A percentile compares a stretch with the other conserved stretches of the same genome.
Evolutionary conservation across 768 basidiomycete species (phyloP).

Genomic region (Lactarius trivialis): DNA sequence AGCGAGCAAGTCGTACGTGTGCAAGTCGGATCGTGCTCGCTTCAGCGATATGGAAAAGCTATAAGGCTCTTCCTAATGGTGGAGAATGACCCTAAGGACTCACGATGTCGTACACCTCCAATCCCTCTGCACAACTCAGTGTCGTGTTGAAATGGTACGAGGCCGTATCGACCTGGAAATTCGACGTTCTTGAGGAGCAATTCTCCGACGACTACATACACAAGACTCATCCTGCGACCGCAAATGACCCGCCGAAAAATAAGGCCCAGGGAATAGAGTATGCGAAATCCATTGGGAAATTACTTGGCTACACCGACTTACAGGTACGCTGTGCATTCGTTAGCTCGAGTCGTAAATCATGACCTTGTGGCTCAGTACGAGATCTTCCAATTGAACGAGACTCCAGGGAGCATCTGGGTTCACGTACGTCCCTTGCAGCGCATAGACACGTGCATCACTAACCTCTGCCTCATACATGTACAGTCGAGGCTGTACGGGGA

Average conservation of each 20-base stretch:
- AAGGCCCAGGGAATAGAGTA: constrained; percentile 5
- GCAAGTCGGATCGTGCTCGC: not conserved
- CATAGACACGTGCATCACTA: not conserved
- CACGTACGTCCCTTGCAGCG: constrained; percentile 1
- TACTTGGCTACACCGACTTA: not conserved
- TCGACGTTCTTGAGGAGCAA: not conserved
- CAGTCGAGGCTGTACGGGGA: constrained; percentile 4
- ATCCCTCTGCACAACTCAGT: constrained; percentile 11
- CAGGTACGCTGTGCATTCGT: not conserved
- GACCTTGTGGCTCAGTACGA: constrained; percentile 4
- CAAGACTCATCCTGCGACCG: constrained; percentile 3
- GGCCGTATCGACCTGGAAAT: constrained; percentile 3
- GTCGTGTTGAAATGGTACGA: constrained; percentile 5
- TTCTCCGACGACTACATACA: constrained; percentile 4
- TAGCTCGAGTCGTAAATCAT: not conserved
- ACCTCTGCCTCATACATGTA: not conserved
- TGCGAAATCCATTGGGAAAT: not conserved
- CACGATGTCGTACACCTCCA: not conserved
- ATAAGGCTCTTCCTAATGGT: not conserved
- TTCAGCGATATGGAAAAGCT: not conserved
- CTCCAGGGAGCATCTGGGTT: constrained; percentile 2
- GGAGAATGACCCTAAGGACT: not conserved
- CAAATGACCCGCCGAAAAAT: not conserved
- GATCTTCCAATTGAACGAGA: constrained; percentile 1
- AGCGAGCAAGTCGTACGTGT: not conserved